Conservation (phyloP, 2,329 filamentous ascomycete species). For the Arthrobotrys conoides region DNA sequence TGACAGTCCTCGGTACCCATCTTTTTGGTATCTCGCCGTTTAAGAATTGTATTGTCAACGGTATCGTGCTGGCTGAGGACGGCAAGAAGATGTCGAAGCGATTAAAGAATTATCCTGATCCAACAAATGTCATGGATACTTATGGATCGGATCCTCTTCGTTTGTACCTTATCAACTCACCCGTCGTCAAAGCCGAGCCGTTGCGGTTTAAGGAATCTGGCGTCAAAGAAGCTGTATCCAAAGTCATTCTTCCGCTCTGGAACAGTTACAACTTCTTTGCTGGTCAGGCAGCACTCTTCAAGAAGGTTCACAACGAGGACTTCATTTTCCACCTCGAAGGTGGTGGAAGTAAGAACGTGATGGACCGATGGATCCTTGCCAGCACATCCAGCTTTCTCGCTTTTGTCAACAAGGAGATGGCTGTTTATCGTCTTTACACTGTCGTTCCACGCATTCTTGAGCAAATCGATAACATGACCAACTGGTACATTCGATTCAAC, state of each 20-base stretch:
- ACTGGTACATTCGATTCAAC: slow-evolving; percentile 98
- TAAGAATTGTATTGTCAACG: slow-evolving; percentile 96
- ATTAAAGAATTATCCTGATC: slow-evolving; percentile 95
- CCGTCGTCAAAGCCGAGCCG: slow-evolving; percentile 91
- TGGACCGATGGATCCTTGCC: slow-evolving; percentile 96
- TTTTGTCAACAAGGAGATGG: slow-evolving; percentile 95
- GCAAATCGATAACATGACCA: slow-evolving; percentile 95
- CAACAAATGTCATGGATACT: slow-evolving; percentile 82
- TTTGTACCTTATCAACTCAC: slow-evolving; percentile 96
- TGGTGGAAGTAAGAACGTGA: slow-evolving; percentile 87
- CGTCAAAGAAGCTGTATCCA: slow-evolving; percentile 94
- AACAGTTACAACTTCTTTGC: slow-evolving; percentile 98
- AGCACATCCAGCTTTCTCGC: slow-evolving; percentile 90
- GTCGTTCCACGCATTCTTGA: slow-evolving; percentile 87
- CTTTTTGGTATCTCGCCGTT: slow-evolving; percentile 88
- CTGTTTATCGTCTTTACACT: slow-evolving; percentile 85
- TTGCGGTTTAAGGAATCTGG: slow-evolving; percentile 91
- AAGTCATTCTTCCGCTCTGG: slow-evolving; percentile 91
- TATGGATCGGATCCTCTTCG: slow-evolving; percentile 94
- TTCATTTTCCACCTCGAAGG: slow-evolving; percentile 83
- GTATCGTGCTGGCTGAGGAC: slow-evolving; percentile 91
- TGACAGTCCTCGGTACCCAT: slow-evolving; percentile 88
- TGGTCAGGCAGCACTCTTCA: slow-evolving; percentile 85
- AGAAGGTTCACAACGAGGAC: slow-evolving; percentile 84
- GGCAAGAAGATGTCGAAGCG: slow-evolving; percentile 99